Conservation (phyloP, 345 rosid species). For the Firmiana major region DNA sequence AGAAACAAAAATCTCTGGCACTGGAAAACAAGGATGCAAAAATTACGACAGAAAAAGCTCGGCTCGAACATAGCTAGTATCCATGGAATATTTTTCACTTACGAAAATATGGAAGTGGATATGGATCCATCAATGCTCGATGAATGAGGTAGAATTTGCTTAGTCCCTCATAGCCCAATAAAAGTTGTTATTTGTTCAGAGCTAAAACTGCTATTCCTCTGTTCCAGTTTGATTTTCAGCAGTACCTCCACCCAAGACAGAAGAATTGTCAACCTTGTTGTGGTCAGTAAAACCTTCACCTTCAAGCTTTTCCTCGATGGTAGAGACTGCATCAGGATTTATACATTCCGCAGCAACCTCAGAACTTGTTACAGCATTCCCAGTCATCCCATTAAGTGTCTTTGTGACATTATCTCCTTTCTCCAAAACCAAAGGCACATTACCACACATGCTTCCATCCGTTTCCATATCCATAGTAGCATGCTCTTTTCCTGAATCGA, state of each 20-base stretch:
- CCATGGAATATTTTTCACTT: not conserved
- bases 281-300: slow-evolving; percentile 9
- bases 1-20: not conserved
- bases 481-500: slow-evolving; percentile 20
- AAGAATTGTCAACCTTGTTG: not conserved
- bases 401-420: slow-evolving; percentile 16
- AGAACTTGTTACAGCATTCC: slow-evolving; percentile 4
- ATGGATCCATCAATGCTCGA: not conserved
- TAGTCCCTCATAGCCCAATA: not conserved
- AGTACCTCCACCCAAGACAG: not conserved
- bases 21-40: slow-evolving; percentile 3
- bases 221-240: slow-evolving; percentile 1
- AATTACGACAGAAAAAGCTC: not conserved
- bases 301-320: slow-evolving; percentile 14
- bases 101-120: not conserved
- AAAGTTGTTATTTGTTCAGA: not conserved
- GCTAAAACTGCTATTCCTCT: not conserved
- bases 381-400: not conserved
- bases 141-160: not conserved
- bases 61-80: not conserved
- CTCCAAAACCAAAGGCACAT: slow-evolving; percentile 10
- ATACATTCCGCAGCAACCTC: slow-evolving; percentile 11
- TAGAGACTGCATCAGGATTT: slow-evolving; percentile 1
- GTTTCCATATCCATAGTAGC: not conserved
- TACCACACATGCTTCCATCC: slow-evolving; percentile 17